Evolutionary conservation across 208 protist species (phyloP).

Genomic region (Porcisia deanei): DNA sequence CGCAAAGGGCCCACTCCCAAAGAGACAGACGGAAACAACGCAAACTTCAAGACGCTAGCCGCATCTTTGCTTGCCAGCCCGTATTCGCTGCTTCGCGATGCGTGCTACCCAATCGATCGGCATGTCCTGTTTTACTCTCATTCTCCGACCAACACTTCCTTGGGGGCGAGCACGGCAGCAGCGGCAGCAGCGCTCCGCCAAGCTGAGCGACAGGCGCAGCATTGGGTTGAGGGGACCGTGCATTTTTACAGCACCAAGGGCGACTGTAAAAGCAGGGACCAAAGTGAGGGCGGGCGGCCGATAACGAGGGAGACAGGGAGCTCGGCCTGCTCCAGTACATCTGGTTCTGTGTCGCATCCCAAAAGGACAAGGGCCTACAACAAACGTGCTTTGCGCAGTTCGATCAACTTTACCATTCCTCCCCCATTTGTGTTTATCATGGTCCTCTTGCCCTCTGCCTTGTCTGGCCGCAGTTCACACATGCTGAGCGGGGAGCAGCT

Average conservation of each 20-base stretch:
- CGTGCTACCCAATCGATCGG: constrained; percentile 29
- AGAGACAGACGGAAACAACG: constrained; percentile 1
- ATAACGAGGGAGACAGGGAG: neutral
- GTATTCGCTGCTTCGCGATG: constrained; percentile 29
- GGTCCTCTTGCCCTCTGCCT: constrained; percentile 38
- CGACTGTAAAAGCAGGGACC: neutral
- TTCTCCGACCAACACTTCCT: neutral
- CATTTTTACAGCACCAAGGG: constrained; percentile 20
- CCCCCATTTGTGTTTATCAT: constrained; percentile 57
- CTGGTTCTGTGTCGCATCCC: neutral
- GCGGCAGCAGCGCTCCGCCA: constrained; percentile 2
- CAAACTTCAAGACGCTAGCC: neutral
- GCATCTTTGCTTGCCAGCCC: constrained; percentile 17
- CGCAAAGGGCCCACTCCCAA: neutral
- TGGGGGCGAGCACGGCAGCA: neutral
- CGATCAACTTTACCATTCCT: constrained; percentile 23
- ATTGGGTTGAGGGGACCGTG: constrained; percentile 44
- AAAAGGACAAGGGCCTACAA: neutral
- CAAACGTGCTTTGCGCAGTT: constrained; percentile 5
- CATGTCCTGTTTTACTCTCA: constrained; percentile 12
- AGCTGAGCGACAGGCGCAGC: constrained; percentile 25
- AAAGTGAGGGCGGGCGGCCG: constrained; percentile 1
- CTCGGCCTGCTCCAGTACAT: neutral
- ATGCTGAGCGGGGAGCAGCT: constrained; percentile 39
- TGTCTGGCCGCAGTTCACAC: constrained; percentile 28